Evolutionary conservation across 1,139 yeast species (phyloP), one percentile per base, ranked within the genome.

Genomic region (Candida albicans): DNA sequence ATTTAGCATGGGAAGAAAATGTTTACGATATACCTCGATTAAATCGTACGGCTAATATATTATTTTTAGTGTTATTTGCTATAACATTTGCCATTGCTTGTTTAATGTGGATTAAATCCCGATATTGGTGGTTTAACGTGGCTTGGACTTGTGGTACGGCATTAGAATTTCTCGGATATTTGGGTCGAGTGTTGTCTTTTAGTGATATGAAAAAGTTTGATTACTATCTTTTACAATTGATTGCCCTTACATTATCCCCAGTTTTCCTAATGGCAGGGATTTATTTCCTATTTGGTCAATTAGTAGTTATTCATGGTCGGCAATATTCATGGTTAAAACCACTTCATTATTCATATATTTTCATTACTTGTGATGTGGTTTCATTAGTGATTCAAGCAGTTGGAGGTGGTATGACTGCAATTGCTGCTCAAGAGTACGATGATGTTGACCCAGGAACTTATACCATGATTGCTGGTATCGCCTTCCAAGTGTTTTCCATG

Each of bases 261-360:
- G 91, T 91, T 8, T 88, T 90, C 59, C 68, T 87, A 44, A 87
- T 87, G 89, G 96, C 84, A 8, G 96, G 95, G 2, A 73, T 90
- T 8, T 90, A 90, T 63, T 86, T 77, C 55, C 66, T 84, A 39
- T 72, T 88, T 53, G 93, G 89, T 2, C 87, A 87, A 61, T 54
- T 85, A 45, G 78, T 85, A 34, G 80, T 84, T 43, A 68, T 87
- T 2, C 84, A 79, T 58, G 95, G 95, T 5, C 69, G 77, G 43
- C 62, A 72, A 32, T 82, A 67, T 55, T 80, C 93, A 1, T 54
- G 75, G 1, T 60, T 89, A 45, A 76, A 75, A 50, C 96, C 96
- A 3, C 80, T 85, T 82, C 74, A 76, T 58, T 89, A 87, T 60
- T 76, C 90, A 0, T 79, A 81, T 52, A 67, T 84, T 22, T 87